Evolutionary conservation across 257 asterid genomes (phyloP), one percentile per base, ranked within the genome.

Genomic region (Penstemon eatonii): DNA sequence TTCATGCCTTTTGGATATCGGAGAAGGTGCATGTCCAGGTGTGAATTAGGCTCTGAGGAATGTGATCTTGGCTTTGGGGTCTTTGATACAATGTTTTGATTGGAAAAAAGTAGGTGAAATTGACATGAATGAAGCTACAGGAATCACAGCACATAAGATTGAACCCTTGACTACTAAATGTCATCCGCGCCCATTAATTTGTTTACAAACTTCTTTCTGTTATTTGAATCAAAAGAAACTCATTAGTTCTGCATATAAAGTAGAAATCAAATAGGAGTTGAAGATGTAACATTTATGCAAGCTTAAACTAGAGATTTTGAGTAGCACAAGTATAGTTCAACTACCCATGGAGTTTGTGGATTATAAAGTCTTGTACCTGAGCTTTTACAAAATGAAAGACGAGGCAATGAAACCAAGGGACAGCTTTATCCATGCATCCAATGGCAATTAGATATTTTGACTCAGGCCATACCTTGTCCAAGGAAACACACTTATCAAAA

Each of bases 111-210:
- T 12, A n/a, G 11, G 59, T 13, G 66, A 43, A 8, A 53, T 63
- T 42, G 76, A 71, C 44, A 71, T 63, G 60, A 49, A 13, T 69
- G 67, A 69, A 37, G 60, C 42, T 13, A n/a, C 74, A 6, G 74
- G 74, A 8, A 0, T 71, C 10, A n/a, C 5, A 13, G 62, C 68
- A 8, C 25, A 40, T 18, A 71, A 71, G 70, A 11, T 37, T 41
- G 36, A 71, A 43, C 76, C 76, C 5, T 53, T 71, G 70, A 10
- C 44, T 18, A 61, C 70, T 8, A 71, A 15, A 37, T 71, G 65
- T 12, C 25, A 37, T 64, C 76, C 64, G 4, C 65, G 70, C 4
- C 63, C 45, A 2, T 15, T 0, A 15, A 15, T 33, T 42, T 4
- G 19, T 70, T 53, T 47, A 1, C 11, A 6, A 53, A 7, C 38